Base-by-base conservation (phyloP, 345 rosid species). In the Gossypium rotundifolium region DNA sequence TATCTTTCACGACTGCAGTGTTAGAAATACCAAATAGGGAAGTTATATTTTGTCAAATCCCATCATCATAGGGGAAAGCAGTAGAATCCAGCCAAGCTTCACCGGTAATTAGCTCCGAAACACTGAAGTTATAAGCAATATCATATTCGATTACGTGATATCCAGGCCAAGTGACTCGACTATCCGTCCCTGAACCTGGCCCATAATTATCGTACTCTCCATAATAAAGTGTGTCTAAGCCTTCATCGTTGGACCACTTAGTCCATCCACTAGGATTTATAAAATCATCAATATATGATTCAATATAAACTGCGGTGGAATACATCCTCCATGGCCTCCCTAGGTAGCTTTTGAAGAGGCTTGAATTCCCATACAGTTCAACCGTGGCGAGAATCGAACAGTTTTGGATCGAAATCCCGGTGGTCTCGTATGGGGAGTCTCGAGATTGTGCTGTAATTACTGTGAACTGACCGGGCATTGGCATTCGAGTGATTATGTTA, bases 131-230 rank as follows among this genome's bases (percentile, higher is more conserved):
- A 63, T 46, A 89, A 0, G 98, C 96, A 49, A 81, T 92, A 55
- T 85, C 72, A 29, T 89, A 85, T 38, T 83, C 89, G 93, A 93
- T 90, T 0, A 81, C 69, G 45, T 90, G 92, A 73, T 70, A 94
- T 33, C 97, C 93, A 0, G 83, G 70, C 97, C 97, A 94, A n/a
- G 38, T 69, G 16, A 91, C 96, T 62, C 98, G 85, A 33, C 71
- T 64, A 12, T 76, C 87, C 0, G 93, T 87, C 0, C 46, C 84
- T 4, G 97, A 88, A 75, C 98, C 94, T 0, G 93, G 94, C 0
- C 98, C 98, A 3, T 84, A 78, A 74, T 94, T 91, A n/a, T 87
- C 71, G 22, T 83, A 94, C 83, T 94, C 98, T 0, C 96, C 96
- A 16, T 90, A 92, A 75, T 92, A 92, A 66, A 90, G 80, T 0